Conservation (phyloP, 2,329 filamentous ascomycete species). For the Cladosporium colombiae region DNA sequence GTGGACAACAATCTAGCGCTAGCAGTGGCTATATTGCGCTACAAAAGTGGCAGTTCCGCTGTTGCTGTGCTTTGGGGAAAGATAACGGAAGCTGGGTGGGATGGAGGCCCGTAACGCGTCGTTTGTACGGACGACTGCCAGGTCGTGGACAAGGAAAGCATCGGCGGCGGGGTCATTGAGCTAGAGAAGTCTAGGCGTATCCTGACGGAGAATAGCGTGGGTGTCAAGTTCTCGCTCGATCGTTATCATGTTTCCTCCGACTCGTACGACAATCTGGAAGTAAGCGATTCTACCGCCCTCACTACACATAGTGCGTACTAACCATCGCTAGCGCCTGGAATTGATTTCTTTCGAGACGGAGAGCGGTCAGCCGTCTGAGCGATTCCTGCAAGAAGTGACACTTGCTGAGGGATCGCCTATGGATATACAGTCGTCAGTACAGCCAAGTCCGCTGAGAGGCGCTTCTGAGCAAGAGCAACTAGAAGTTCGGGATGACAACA, state of each 20-base stretch:
- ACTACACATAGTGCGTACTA: slow-evolving; percentile 10
- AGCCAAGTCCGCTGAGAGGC: slow-evolving; percentile 12
- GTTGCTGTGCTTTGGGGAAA: slow-evolving; percentile 11
- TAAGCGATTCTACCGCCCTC: slow-evolving; percentile 3
- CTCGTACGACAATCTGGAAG: slow-evolving; percentile 12
- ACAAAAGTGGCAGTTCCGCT: slow-evolving; percentile 8
- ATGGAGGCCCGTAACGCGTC: slow-evolving; percentile 10
- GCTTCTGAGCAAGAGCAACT: slow-evolving; percentile 6
- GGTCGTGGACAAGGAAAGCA: slow-evolving; percentile 13
- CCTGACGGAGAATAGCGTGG: slow-evolving; percentile 7
- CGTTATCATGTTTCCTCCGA: slow-evolving; percentile 12
- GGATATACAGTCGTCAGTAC: slow-evolving; percentile 7
- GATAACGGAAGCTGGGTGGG: slow-evolving; percentile 6
- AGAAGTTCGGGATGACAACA: slow-evolving; percentile 12
- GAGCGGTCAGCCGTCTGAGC: slow-evolving; percentile 7
- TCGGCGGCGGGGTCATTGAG: slow-evolving; percentile 13
- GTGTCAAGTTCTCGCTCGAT: slow-evolving; percentile 12
- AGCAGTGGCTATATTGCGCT: slow-evolving; percentile 5
- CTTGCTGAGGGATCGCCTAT: slow-evolving; percentile 10
- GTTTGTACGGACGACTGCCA: slow-evolving; percentile 14
- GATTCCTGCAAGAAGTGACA: slow-evolving; percentile 14
- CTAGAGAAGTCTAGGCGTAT: slow-evolving; percentile 6
- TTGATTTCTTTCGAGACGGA: slow-evolving; percentile 11
- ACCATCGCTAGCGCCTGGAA: slow-evolving; percentile 13
- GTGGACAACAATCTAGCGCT: slow-evolving; percentile 15